Percentiles rank a stretch among this genome's conserved stretches.
These are phyloP conservation scores for Neopestalotiopsis sp. DNA, from an alignment of 2,329 filamentous ascomycete species.

Conservation along the genomic window DNA sequence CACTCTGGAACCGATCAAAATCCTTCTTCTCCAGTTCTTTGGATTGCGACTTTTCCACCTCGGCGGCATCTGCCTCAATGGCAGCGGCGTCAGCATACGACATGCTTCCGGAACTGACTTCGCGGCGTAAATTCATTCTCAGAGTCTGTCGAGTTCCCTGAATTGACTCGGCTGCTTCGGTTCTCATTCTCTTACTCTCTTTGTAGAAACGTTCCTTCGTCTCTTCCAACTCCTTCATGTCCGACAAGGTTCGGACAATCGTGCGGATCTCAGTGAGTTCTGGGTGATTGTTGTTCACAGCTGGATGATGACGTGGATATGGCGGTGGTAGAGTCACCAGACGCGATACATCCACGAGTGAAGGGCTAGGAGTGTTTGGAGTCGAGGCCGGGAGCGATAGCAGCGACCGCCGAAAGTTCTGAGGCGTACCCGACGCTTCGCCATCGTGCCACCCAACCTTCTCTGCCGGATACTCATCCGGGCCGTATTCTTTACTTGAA, in stretches of 20 bases:
- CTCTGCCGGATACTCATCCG: conserved; percentile 59
- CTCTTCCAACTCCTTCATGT: conserved; percentile 73
- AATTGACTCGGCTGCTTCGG: conserved; percentile 58
- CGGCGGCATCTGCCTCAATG: conserved; percentile 77
- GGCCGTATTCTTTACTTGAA: conserved; percentile 46
- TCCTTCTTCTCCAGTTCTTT: conserved; percentile 79
- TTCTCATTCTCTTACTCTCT: conserved; percentile 63
- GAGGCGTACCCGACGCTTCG: conserved; percentile 49
- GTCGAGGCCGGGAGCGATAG: conserved; percentile 46
- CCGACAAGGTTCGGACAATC: conserved; percentile 74
- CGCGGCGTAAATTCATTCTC: conserved; percentile 76
- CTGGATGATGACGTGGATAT: conserved; percentile 92
- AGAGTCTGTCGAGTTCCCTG: conserved; percentile 67
- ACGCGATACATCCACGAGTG: conserved; percentile 83
- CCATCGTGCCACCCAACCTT: conserved; percentile 61
- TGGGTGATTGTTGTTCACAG: conserved; percentile 94
- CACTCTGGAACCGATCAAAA: conserved; percentile 83
- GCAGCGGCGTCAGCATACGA: conserved; percentile 82
- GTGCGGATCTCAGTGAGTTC: conserved; percentile 80
- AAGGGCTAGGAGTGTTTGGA: conserved; percentile 52
- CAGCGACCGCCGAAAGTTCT: conserved; percentile 47
- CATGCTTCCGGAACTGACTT: conserved; percentile 79
- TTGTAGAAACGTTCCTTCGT: conserved; percentile 68
- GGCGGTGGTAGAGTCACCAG: conserved; percentile 92
- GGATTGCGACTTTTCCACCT: conserved; percentile 71